Conservation (phyloP, 2,329 filamentous ascomycete genomes). For the Claviceps spartinae region DNA sequence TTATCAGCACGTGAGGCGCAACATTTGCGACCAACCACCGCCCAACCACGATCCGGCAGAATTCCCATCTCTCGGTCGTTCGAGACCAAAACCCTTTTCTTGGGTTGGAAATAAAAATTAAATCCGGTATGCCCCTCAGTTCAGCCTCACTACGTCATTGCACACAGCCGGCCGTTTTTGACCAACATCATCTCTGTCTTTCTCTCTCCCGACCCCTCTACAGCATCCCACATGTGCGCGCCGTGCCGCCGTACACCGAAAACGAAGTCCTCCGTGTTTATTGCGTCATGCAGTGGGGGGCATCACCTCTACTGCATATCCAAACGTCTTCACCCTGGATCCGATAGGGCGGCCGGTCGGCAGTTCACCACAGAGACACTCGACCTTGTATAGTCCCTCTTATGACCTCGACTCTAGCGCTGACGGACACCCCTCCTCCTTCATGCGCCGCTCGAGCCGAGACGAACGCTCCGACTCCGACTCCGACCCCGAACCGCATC, state of each 20-base stretch:
- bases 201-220: constrained; percentile 2
- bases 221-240: constrained; percentile 3
- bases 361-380: constrained; percentile 6
- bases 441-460: constrained; percentile 30
- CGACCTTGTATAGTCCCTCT: constrained; percentile 9
- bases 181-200: neutral
- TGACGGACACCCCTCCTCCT: constrained; percentile 8
- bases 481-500: constrained; percentile 15
- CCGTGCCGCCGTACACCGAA: constrained; percentile 1
- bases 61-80: constrained; percentile 1
- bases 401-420: constrained; percentile 11
- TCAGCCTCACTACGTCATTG: constrained; percentile 7
- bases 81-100: neutral
- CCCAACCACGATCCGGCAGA: constrained; percentile 3
- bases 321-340: constrained; percentile 40
- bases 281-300: constrained; percentile 42
- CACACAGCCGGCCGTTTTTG: constrained; percentile 5
- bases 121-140: neutral
- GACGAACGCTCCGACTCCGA: constrained; percentile 30
- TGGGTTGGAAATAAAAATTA: neutral
- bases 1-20: constrained; percentile 19
- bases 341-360: constrained; percentile 29
- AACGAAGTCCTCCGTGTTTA: constrained; percentile 6
- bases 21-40: neutral
- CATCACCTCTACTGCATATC: constrained; percentile 40